Conservation (phyloP, 164 flowering plant genomes). For the Vitis cinerea region DNA sequence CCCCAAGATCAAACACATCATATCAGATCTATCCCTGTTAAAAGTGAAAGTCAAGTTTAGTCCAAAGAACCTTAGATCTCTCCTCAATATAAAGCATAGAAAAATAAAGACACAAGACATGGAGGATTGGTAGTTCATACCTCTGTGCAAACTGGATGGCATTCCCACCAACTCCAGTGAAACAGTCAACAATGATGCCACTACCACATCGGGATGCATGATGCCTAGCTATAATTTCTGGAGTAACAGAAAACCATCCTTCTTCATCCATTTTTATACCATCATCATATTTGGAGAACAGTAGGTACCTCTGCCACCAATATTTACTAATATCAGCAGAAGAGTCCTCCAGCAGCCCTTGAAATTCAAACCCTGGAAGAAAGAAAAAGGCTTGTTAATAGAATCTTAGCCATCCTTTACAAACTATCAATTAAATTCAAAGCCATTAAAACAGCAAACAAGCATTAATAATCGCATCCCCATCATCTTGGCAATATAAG, state of each 20-base stretch:
- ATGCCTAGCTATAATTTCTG: slow-evolving; percentile 77
- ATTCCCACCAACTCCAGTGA: slow-evolving; percentile 97
- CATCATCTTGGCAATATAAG: neutral
- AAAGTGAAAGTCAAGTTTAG: neutral
- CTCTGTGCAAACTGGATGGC: slow-evolving; percentile 85
- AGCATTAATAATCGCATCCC: neutral
- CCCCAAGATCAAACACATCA: too few species aligned
- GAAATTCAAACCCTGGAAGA: slow-evolving; percentile 26
- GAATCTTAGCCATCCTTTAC: neutral
- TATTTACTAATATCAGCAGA: slow-evolving; percentile 54
- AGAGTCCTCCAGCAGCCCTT: slow-evolving; percentile 30
- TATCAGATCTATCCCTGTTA: neutral
- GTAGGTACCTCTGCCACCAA: slow-evolving; percentile 75
- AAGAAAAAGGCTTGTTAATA: neutral
- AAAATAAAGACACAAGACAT: neutral
- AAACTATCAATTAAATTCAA: neutral
- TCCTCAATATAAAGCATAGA: slow-evolving; percentile 1
- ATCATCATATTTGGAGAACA: slow-evolving; percentile 79
- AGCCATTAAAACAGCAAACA: neutral
- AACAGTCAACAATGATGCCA: slow-evolving; percentile 67
- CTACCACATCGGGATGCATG: slow-evolving; percentile 79
- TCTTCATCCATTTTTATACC: slow-evolving; percentile 93
- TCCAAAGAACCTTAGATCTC: neutral
- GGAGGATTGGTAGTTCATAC: slow-evolving; percentile 26
- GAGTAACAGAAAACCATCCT: slow-evolving; percentile 99